phyloP scores from a whole-genome alignment of 192 early-diverging fungal genomes.

The Funneliformis mosseae region DNA sequence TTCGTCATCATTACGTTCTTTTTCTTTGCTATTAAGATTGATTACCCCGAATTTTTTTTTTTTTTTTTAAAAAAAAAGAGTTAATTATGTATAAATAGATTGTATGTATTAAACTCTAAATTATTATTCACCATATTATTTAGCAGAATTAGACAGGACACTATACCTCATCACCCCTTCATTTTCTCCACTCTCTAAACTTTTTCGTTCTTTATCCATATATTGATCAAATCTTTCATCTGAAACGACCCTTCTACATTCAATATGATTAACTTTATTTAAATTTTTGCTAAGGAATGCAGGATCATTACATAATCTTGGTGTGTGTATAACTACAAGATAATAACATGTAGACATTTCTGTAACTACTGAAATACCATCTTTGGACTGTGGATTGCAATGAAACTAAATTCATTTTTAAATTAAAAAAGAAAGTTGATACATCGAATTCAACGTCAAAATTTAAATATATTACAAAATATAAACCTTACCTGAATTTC shows the following conservation, averaged over 20 bases:
- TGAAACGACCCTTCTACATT: slow-evolving; percentile 63
- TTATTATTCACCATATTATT: not conserved
- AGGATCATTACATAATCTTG: slow-evolving; percentile 67
- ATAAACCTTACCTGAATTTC: slow-evolving; percentile 66
- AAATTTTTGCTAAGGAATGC: slow-evolving; percentile 49
- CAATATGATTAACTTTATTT: slow-evolving; percentile 56
- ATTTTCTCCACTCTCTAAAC: not conserved
- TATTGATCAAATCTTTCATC: slow-evolving; percentile 38
- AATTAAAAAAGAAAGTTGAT: not conserved
- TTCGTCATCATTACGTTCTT: not conserved
- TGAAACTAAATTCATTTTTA: slow-evolving; percentile 61
- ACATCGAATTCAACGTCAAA: not conserved
- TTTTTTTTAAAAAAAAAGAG: not conserved
- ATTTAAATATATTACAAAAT: not conserved
- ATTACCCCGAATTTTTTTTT: no score
- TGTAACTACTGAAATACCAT: slow-evolving; percentile 64
- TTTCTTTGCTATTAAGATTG: not conserved
- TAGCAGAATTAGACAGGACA: not conserved
- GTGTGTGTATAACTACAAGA: slow-evolving; percentile 75
- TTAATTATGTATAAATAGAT: no score
- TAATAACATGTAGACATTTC: slow-evolving; percentile 78
- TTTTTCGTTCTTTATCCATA: not conserved
- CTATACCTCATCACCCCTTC: not conserved
- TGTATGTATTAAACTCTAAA: no score
- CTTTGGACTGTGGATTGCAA: slow-evolving; percentile 62